Base-by-base conservation (phyloP, 2,329 filamentous ascomycete genomes). In the Cytospora piceicola region DNA sequence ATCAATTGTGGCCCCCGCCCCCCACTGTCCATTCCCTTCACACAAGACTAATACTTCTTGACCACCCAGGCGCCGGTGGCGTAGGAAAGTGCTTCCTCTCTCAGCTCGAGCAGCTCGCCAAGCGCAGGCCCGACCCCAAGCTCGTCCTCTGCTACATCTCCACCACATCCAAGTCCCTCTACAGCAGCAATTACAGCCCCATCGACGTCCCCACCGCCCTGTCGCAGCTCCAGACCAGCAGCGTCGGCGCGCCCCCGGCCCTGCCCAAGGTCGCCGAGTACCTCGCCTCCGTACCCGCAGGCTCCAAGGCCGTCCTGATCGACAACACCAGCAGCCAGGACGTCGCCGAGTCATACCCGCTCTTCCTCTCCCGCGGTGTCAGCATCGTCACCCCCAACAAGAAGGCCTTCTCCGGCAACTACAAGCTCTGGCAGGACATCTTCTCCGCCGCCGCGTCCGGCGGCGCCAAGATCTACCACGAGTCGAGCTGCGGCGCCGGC, bases 321-420 rank as follows among this genome's bases (percentile, higher is more conserved):
- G 95, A 99, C 84, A 98, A 98, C 82, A 99, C 95, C 61, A 96
- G 92, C 79, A 94, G 92, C 71, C 90, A 94, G 72, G 89, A 91
- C 69, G 85, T 99, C 34, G 95, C 94, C 58, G 86, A 91, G 68
- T 80, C 86, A 34, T 99, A 99, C 78, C 94, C 95, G 1, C 77
- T 85, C 56, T 92, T 96, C 77, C 82, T 99, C 68, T 85, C 86
- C 73, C 87, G 88, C 69, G 94, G 94, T 15, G 89, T 99, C 77
- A 94, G 88, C 78, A 88, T 99, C 72, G 92, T 98, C 32, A 99
- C 95, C 0, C 94, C 95, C 53, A 99, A 98, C 84, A 99, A 99
- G 83, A 99, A 99, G 80, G 94, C 91, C 17, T 99, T 99, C 80
- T 96, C 93, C 0, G 89, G 91, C 65, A 88, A 87, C 55, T 88